A percentile compares a stretch with the other conserved stretches of the same genome.
These are phyloP conservation scores for Magnusiomyces fungicola DNA, from an alignment of 1,139 yeast species.

Conservation along the genomic window DNA sequence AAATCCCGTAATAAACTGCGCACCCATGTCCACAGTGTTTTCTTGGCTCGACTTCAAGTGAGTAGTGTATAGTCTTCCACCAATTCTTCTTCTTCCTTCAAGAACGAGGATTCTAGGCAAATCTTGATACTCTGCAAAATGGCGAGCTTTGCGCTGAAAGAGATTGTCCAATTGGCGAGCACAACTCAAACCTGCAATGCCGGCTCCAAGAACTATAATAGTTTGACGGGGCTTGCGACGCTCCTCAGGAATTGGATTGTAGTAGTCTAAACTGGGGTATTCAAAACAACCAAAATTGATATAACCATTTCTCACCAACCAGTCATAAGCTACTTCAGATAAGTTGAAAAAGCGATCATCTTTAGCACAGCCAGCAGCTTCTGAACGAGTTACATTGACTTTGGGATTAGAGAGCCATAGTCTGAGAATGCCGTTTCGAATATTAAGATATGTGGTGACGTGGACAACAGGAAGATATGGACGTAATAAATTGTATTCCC, in stretches of 20 bases:
- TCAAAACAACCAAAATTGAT: constrained; percentile 39
- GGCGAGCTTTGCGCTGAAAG: constrained; percentile 31
- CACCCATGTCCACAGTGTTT: constrained; percentile 36
- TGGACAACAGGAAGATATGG: constrained; percentile 32
- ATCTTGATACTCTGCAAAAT: constrained; percentile 34
- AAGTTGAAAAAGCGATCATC: constrained; percentile 36
- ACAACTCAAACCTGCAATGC: constrained; percentile 38
- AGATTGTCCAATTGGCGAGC: constrained; percentile 38
- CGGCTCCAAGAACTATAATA: constrained; percentile 38
- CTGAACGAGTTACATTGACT: constrained; percentile 36
- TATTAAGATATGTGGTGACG: constrained; percentile 37
- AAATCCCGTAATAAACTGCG: constrained; percentile 37
- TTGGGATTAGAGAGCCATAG: constrained; percentile 40
- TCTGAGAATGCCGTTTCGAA: constrained; percentile 38
- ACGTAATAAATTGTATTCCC: constrained; percentile 34
- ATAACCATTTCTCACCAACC: constrained; percentile 37
- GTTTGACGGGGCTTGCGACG: constrained; percentile 33
- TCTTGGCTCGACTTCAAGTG: constrained; percentile 27
- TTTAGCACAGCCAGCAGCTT: constrained; percentile 40
- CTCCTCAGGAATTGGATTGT: constrained; percentile 19
- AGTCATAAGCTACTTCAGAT: constrained; percentile 39
- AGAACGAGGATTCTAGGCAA: constrained; percentile 35
- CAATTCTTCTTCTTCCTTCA: constrained; percentile 38
- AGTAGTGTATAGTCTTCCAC: constrained; percentile 39
- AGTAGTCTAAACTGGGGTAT: constrained; percentile 20